Percentiles rank a stretch among this genome's conserved stretches.
These are phyloP conservation scores for Clarireedia hainanense DNA, from an alignment of 2,329 filamentous ascomycete genomes.

Conservation along the genomic window DNA sequence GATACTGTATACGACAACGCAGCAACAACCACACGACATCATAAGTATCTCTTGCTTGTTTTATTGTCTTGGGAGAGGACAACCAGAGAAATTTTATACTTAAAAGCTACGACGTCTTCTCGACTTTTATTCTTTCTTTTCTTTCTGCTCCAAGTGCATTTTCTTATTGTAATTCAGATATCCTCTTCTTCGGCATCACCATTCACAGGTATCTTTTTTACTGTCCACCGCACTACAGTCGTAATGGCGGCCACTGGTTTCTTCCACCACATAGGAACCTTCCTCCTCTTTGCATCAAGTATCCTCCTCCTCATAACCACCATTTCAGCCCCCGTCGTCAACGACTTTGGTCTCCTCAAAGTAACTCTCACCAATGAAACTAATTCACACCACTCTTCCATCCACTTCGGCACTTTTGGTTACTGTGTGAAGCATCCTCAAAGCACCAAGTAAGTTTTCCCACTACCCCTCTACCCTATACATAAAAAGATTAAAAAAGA, in stretches of 20 bases:
- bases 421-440: conserved; percentile 39
- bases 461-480: neutral
- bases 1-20: too few species aligned
- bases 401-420: conserved; percentile 54
- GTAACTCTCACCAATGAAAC: conserved; percentile 37
- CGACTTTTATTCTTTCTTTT: too few species aligned
- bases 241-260: conserved; percentile 25
- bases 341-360: conserved; percentile 45
- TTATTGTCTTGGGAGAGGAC: too few species aligned
- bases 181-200: too few species aligned
- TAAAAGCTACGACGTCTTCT: too few species aligned
- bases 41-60: too few species aligned
- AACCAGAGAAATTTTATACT: too few species aligned
- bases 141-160: too few species aligned
- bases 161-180: too few species aligned
- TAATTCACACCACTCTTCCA: conserved; percentile 27
- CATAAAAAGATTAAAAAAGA: too few species aligned
- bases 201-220: too few species aligned
- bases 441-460: conserved; percentile 20
- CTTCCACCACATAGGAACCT: conserved; percentile 49
- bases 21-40: too few species aligned
- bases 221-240: neutral
- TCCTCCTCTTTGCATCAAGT: conserved; percentile 46
- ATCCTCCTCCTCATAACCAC: conserved; percentile 50
- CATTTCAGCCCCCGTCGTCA: conserved; percentile 51